Conservation (phyloP, 2,329 filamentous ascomycete genomes). For the Curvularia sp. region DNA sequence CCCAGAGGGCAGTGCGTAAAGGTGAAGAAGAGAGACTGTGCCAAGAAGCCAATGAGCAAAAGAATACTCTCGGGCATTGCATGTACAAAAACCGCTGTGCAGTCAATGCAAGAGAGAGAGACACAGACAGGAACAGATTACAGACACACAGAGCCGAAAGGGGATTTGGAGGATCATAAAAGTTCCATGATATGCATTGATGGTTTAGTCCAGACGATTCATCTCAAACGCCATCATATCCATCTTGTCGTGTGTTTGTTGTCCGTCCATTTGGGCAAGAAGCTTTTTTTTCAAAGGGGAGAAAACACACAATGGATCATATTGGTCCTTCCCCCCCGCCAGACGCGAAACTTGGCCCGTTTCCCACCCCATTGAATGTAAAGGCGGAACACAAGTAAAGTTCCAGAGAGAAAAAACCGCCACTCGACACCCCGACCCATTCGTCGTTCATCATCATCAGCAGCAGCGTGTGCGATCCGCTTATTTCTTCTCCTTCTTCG, state of each 20-base stretch:
- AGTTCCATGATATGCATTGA: slow-evolving; percentile 52
- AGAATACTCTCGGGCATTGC: no score
- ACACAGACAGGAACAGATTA: no score
- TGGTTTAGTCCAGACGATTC: slow-evolving; percentile 48
- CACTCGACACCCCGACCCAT: slow-evolving; percentile 40
- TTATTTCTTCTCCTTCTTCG: slow-evolving; percentile 83
- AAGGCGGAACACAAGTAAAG: slow-evolving; percentile 36
- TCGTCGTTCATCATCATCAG: slow-evolving; percentile 36
- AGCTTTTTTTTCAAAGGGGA: slow-evolving; percentile 17
- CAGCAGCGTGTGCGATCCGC: slow-evolving; percentile 29
- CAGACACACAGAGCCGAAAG: no score
- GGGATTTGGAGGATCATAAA: slow-evolving; percentile 23
- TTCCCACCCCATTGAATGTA: slow-evolving; percentile 42
- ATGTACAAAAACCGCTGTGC: no score
- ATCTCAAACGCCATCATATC: slow-evolving; percentile 48
- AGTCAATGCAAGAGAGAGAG: no score
- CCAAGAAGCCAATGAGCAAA: no score
- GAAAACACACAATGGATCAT: slow-evolving; percentile 40
- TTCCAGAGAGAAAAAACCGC: slow-evolving; percentile 39
- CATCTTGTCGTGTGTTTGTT: slow-evolving; percentile 37
- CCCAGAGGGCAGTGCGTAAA: no score
- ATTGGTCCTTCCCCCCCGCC: slow-evolving; percentile 48
- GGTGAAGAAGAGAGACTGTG: no score
- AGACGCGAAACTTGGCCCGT: slow-evolving; percentile 38
- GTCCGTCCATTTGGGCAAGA: slow-evolving; percentile 41